phyloP scores from a whole-genome alignment of 2,329 filamentous ascomycete genomes.

The Fusarium lateritium region DNA sequence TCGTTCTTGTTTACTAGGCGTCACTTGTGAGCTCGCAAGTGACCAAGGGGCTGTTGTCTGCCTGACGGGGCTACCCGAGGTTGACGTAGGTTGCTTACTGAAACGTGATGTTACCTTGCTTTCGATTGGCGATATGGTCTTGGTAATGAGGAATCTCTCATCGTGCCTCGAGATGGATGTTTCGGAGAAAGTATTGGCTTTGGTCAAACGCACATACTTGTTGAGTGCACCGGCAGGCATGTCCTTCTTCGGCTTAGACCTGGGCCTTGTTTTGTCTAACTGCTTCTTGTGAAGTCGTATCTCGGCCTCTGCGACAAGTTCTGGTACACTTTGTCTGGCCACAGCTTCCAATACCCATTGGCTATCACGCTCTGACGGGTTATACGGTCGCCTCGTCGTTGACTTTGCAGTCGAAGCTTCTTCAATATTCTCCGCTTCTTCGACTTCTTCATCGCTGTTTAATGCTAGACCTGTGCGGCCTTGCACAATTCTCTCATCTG shows the following conservation, averaged over 20 bases:
- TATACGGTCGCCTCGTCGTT: constrained; percentile 60
- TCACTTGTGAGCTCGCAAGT: constrained; percentile 60
- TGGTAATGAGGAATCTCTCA: constrained; percentile 2
- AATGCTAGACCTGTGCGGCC: constrained; percentile 70
- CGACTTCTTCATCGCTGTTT: constrained; percentile 77
- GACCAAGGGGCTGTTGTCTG: constrained; percentile 54
- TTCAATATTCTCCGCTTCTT: constrained; percentile 55
- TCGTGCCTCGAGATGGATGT: constrained; percentile 19
- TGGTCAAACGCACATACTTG: constrained; percentile 60
- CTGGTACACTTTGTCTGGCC: constrained; percentile 47
- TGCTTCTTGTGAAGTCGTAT: constrained; percentile 26
- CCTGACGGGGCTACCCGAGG: constrained; percentile 42
- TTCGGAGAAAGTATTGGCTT: constrained; percentile 42
- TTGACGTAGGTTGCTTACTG: constrained; percentile 56
- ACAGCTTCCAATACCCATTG: constrained; percentile 58
- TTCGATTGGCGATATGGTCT: background rate
- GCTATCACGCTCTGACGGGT: constrained; percentile 72
- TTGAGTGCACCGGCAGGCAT: constrained; percentile 56
- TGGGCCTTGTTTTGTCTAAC: constrained; percentile 31
- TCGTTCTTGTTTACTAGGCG: constrained; percentile 55
- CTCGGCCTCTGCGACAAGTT: constrained; percentile 50
- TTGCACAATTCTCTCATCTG: constrained; percentile 69
- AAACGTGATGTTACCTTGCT: background rate
- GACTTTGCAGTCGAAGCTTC: constrained; percentile 4
- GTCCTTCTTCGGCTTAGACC: constrained; percentile 22